phyloP scores from a whole-genome alignment of 768 basidiomycete species.

The Lyophyllum decastes region DNA sequence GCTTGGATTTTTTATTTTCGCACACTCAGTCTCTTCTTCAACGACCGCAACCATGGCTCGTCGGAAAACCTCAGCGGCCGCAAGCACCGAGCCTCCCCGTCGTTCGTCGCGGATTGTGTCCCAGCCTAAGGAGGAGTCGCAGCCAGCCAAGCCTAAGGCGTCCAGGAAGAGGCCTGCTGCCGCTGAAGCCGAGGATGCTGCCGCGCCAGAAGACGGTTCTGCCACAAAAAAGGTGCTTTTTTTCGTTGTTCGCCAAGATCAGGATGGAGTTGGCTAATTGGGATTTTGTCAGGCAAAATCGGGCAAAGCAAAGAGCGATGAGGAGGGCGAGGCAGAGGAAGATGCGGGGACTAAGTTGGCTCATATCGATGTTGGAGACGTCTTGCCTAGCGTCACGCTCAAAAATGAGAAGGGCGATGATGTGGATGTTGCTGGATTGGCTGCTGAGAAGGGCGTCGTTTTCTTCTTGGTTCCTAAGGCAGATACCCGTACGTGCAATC shows the following conservation, averaged over 20 bases:
- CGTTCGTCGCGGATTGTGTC: conserved; percentile 60
- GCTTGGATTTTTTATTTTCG: conserved; percentile 4
- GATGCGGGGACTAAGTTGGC: conserved; percentile 26
- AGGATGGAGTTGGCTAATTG: not conserved
- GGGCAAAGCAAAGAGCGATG: conserved; percentile 27
- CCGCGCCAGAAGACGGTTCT: conserved; percentile 30
- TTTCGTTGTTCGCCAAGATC: conserved; percentile 10
- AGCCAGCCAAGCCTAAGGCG: conserved; percentile 26
- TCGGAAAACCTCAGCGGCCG: conserved; percentile 33
- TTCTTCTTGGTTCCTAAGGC: conserved; percentile 86
- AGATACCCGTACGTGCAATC: conserved; percentile 66
- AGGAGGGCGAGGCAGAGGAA: conserved; percentile 21
- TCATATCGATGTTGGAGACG: conserved; percentile 70
- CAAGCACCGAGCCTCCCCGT: conserved; percentile 43
- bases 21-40: conserved; percentile 10
- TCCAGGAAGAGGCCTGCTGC: conserved; percentile 43
- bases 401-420: conserved; percentile 88
- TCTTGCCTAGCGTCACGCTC: conserved; percentile 70
- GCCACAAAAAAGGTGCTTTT: conserved; percentile 40
- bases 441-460: conserved; percentile 73
- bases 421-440: conserved; percentile 63
- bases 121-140: conserved; percentile 40
- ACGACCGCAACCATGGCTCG: conserved; percentile 31
- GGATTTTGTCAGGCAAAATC: conserved; percentile 34
- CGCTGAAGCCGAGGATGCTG: conserved; percentile 33